Base-by-base conservation (phyloP, 371 early-diverging fungal species). In the Haplosporangium sp. region DNA sequence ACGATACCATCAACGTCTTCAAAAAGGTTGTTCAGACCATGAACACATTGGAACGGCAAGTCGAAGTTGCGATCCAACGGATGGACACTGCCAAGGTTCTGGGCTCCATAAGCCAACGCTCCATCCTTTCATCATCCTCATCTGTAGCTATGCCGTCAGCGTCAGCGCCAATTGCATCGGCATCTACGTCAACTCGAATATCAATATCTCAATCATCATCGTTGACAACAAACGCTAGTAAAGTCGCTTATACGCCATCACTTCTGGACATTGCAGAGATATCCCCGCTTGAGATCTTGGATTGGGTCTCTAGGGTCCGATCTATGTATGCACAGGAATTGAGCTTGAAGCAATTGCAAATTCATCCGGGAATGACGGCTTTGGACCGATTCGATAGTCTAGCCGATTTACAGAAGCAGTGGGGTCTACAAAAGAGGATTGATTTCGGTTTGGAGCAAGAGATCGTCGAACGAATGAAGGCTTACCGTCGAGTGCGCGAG, bases 401-500 rank as follows among this genome's bases (percentile, higher is more conserved):
- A 20, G 63, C 60, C 10, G 69, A 79, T 40, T 52, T 79, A 11
- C 73, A 79, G 13, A 55, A 62, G 21, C 59, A 36, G 13, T 79
- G 80, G 80, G 69, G 73, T 11, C 59, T 79, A 6, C 80, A 79
- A 23, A 61, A 58, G 36, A 55, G 63, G 21, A 69, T 79, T 6
- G 80, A 79, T 43, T 79, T 79, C 50, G 69, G 73, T 6, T 56
- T 79, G n/a, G 80, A 79, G 42, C 80, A 79, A 16, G 80, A 79
- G 42, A 79, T 73, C 29, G 53, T 69, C 2, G 80, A 79, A 43
- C 69, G 80, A 23, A 68, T 79, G 54, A 73, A 79, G n/a, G 64
- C 69, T 0, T 72, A 69, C 55, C 50, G 62, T n/a, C 80, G 80
- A 21, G 69, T 79, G 29, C 80, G 73, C n/a, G 80, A 79, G 60